Percentiles rank a stretch among this genome's conserved stretches.
phyloP scores from a whole-genome alignment of 805 yeast genomes.

The Candida lessepsii region DNA sequence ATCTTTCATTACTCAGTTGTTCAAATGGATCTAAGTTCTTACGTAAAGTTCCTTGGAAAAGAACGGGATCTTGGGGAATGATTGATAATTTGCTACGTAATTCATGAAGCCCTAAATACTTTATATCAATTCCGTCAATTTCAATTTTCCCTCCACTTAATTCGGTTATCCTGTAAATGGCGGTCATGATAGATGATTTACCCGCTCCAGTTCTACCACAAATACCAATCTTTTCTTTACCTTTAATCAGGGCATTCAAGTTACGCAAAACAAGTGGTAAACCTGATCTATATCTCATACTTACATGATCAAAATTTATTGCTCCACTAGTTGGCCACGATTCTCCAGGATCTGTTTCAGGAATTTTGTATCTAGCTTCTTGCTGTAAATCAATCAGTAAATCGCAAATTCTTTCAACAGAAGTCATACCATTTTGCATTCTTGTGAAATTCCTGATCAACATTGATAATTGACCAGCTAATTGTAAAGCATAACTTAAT shows the following conservation, averaged over 20 bases:
- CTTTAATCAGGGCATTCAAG: conserved; percentile 42
- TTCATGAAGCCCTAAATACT: conserved; percentile 49
- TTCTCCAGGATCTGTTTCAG: conserved; percentile 39
- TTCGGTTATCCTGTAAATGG: conserved; percentile 58
- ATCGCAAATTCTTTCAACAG: conserved; percentile 37
- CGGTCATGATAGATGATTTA: conserved; percentile 63
- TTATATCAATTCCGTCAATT: conserved; percentile 60
- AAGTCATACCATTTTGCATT: conserved; percentile 41
- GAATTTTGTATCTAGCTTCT: conserved; percentile 59
- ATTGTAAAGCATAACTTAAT: conserved; percentile 32
- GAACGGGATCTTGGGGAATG: conserved; percentile 71
- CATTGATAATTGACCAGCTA: conserved; percentile 36
- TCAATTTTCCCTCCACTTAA: conserved; percentile 45
- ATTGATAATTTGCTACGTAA: conserved; percentile 59
- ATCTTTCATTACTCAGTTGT: conserved; percentile 44
- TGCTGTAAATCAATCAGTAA: conserved; percentile 58
- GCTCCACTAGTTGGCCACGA: conserved; percentile 52
- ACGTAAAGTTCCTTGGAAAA: conserved; percentile 58
- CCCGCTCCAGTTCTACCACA: conserved; percentile 94
- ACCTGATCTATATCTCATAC: conserved; percentile 58
- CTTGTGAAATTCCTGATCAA: conserved; percentile 34
- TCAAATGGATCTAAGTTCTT: conserved; percentile 63
- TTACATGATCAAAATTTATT: conserved; percentile 48
- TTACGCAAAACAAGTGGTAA: conserved; percentile 56
- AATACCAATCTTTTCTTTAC: conserved; percentile 73